Conservation (phyloP, 2,329 filamentous ascomycete species). For the Ophiostoma sp. region DNA sequence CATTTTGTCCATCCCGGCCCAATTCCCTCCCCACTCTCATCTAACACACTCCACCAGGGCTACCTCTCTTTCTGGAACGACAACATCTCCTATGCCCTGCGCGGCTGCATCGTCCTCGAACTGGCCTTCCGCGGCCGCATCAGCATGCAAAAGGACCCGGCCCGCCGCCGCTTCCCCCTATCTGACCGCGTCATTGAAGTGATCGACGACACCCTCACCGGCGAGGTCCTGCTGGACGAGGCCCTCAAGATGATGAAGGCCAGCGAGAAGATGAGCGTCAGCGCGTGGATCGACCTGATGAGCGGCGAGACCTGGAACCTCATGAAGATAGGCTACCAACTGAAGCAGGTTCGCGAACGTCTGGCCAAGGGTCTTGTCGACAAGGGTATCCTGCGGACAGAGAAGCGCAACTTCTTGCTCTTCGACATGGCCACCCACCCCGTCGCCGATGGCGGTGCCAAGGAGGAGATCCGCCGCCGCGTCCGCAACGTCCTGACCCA, state of each 20-base stretch:
- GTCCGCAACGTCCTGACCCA: conserved; percentile 91
- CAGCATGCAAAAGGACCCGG: conserved; percentile 97
- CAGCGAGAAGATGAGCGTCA: conserved; percentile 99
- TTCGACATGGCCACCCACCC: conserved; percentile 99
- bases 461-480: conserved; percentile 92
- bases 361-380: conserved; percentile 96
- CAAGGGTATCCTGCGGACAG: conserved; percentile 96
- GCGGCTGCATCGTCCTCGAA: conserved; percentile 98
- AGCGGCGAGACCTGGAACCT: conserved; percentile 99
- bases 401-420: conserved; percentile 98
- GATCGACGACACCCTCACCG: conserved; percentile 92
- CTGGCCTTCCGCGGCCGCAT: conserved; percentile 93
- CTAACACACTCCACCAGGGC: conserved; percentile 57
- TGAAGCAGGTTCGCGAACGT: conserved; percentile 98
- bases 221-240: conserved; percentile 95
- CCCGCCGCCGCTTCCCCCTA: conserved; percentile 85
- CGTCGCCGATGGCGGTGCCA: conserved; percentile 91
- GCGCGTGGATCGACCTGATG: conserved; percentile 98
- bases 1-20: neutral
- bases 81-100: conserved; percentile 96
- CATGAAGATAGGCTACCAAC: conserved; percentile 99
- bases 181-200: conserved; percentile 95
- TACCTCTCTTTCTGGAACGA: conserved; percentile 99
- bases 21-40: neutral
- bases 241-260: conserved; percentile 99